phyloP scores from a whole-genome alignment of 805 yeast species.

The Zygoascus ofunaensis region DNA sequence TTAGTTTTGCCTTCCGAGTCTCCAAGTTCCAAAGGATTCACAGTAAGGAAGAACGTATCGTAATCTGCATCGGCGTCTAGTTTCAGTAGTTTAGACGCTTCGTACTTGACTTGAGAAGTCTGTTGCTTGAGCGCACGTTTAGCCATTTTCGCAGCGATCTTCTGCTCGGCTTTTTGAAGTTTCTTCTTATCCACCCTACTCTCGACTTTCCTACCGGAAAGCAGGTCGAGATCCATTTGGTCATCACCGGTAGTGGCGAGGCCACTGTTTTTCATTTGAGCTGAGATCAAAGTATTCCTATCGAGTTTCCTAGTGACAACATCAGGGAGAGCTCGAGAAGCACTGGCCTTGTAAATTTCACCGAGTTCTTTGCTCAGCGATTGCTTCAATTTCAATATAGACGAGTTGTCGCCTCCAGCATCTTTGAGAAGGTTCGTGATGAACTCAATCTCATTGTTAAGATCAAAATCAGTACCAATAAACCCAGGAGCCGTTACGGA shows the following conservation, averaged over 20 bases:
- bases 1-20: constrained; percentile 69
- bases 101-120: constrained; percentile 25
- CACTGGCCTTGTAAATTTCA: constrained; percentile 41
- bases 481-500: constrained; percentile 76
- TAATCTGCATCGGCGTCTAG: constrained; percentile 51
- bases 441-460: constrained; percentile 59
- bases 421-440: constrained; percentile 54
- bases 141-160: constrained; percentile 94
- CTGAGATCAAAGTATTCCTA: constrained; percentile 53
- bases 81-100: constrained; percentile 82
- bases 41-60: constrained; percentile 89
- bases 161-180: constrained; percentile 92
- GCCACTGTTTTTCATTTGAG: constrained; percentile 55
- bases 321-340: constrained; percentile 34
- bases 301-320: constrained; percentile 86
- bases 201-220: constrained; percentile 80
- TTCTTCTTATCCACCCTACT: constrained; percentile 93
- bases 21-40: constrained; percentile 86
- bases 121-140: constrained; percentile 44
- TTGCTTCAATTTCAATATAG: constrained; percentile 47
- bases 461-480: constrained; percentile 54
- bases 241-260: constrained; percentile 73
- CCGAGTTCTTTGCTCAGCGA: constrained; percentile 38
- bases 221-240: constrained; percentile 74
- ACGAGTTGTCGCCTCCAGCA: constrained; percentile 70